Percentiles rank a stretch among this genome's conserved stretches.
Evolutionary conservation across 768 basidiomycete species (phyloP).

Genomic region (button mushroom (Agaricus bisporus)): DNA sequence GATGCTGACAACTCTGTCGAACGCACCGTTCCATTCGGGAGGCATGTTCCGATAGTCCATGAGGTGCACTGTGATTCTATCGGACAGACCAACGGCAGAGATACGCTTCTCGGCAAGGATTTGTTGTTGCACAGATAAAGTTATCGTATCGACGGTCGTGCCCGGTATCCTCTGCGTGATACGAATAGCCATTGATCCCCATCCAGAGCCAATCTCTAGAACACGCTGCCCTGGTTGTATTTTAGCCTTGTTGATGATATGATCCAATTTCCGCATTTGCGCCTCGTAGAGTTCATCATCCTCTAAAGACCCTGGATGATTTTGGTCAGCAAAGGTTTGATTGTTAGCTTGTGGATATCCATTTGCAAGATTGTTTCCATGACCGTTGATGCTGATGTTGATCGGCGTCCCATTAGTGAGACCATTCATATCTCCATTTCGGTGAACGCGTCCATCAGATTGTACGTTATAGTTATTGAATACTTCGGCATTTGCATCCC

Average conservation of each 20-base stretch:
- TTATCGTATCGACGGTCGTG: constrained; percentile 65
- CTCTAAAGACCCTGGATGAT: background rate
- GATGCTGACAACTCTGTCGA: constrained; percentile 66
- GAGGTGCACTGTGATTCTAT: constrained; percentile 58
- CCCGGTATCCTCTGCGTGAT: constrained; percentile 48
- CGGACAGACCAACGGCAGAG: constrained; percentile 40
- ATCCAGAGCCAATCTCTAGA: constrained; percentile 75
- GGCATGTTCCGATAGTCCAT: constrained; percentile 72
- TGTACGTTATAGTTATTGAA: background rate
- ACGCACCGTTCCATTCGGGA: constrained; percentile 52
- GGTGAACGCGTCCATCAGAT: background rate
- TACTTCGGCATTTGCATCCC: background rate
- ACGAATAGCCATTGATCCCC: constrained; percentile 67
- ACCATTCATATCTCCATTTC: background rate
- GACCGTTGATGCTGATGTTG: background rate
- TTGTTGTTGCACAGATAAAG: constrained; percentile 64
- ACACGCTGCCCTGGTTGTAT: constrained; percentile 45
- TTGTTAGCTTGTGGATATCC: background rate
- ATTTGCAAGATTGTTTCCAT: background rate
- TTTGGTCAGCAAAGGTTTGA: background rate
- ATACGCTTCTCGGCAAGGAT: constrained; percentile 51
- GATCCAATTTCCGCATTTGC: constrained; percentile 55
- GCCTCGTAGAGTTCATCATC: constrained; percentile 32
- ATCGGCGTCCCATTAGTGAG: background rate
- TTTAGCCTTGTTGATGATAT: constrained; percentile 59